Evolutionary conservation across 2,329 filamentous ascomycete genomes (phyloP).

Genomic region (Biscogniauxia sp.): DNA sequence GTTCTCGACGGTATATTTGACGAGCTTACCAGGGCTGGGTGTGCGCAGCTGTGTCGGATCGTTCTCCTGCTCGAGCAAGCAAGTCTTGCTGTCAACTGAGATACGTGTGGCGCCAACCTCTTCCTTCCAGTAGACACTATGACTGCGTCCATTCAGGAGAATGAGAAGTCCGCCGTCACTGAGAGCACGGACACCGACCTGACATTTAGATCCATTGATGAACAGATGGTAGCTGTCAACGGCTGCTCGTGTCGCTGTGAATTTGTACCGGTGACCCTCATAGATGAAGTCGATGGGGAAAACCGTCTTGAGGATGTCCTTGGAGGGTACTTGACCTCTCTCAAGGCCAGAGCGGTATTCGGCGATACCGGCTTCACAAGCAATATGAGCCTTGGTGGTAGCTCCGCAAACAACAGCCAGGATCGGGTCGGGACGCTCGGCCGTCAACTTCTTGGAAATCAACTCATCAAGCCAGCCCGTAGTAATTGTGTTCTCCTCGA

Average conservation of each 20-base stretch:
- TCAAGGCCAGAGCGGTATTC: slow-evolving; percentile 88
- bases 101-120: slow-evolving; percentile 93
- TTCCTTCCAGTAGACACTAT: slow-evolving; percentile 99
- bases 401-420: slow-evolving; percentile 95
- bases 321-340: slow-evolving; percentile 95
- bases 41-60: slow-evolving; percentile 95
- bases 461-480: slow-evolving; percentile 98
- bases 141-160: slow-evolving; percentile 85
- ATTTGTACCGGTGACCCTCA: slow-evolving; percentile 94
- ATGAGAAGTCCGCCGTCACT: slow-evolving; percentile 92
- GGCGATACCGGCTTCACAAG: slow-evolving; percentile 83
- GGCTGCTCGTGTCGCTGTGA: slow-evolving; percentile 91
- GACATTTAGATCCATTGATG: slow-evolving; percentile 97
- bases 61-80: slow-evolving; percentile 96
- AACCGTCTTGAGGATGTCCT: slow-evolving; percentile 95
- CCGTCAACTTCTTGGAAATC: slow-evolving; percentile 95
- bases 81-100: slow-evolving; percentile 97
- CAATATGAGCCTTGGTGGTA: slow-evolving; percentile 89
- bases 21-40: slow-evolving; percentile 93
- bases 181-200: slow-evolving; percentile 86
- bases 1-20: slow-evolving; percentile 96
- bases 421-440: slow-evolving; percentile 89
- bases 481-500: slow-evolving; percentile 98
- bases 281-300: slow-evolving; percentile 99
- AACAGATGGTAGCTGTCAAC: slow-evolving; percentile 94